Conservation (phyloP, 257 asterid genomes). For the Capsicum pubescens region DNA sequence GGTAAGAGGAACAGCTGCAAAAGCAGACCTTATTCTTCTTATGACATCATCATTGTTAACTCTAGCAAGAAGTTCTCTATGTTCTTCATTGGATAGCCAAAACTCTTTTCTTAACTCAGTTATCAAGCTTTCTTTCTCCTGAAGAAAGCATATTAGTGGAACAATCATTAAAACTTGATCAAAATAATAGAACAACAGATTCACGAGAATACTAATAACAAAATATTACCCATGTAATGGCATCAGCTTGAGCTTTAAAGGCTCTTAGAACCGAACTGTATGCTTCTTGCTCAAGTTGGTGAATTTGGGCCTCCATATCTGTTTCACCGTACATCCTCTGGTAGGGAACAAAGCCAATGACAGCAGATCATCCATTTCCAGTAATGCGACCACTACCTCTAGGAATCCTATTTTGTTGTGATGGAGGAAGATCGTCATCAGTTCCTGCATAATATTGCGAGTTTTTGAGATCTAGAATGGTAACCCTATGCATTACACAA, state of each 20-base stretch:
- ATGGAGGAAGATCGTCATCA: conserved; percentile 94
- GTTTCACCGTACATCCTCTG: conserved; percentile 57
- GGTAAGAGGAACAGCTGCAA: conserved; percentile 16
- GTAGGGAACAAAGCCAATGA: conserved; percentile 58
- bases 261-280: conserved; percentile 88
- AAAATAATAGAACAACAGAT: conserved; percentile 39
- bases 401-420: conserved; percentile 86
- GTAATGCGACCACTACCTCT: conserved; percentile 86
- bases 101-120: too few relatives aligned
- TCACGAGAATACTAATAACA: conserved; percentile 29
- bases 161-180: too few relatives aligned
- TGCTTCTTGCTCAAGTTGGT: conserved; percentile 95
- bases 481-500: too few relatives aligned
- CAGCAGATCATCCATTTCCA: conserved; percentile 82
- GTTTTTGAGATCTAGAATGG: too few relatives aligned
- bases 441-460: conserved; percentile 52
- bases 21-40: conserved; percentile 69
- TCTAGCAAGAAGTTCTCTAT: conserved; percentile 26
- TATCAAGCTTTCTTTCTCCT: too few relatives aligned
- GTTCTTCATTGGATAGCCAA: too few relatives aligned
- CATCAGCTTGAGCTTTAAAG: conserved; percentile 94
- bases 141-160: too few relatives aligned
- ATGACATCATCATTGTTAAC: conserved; percentile 77
- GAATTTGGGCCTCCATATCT: conserved; percentile 83
- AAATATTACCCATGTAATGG: conserved; percentile 80